Evolutionary conservation across 2,329 filamentous ascomycete species (phyloP), one percentile per base, ranked within the genome.

Genomic region (Fusarium sp.): DNA sequence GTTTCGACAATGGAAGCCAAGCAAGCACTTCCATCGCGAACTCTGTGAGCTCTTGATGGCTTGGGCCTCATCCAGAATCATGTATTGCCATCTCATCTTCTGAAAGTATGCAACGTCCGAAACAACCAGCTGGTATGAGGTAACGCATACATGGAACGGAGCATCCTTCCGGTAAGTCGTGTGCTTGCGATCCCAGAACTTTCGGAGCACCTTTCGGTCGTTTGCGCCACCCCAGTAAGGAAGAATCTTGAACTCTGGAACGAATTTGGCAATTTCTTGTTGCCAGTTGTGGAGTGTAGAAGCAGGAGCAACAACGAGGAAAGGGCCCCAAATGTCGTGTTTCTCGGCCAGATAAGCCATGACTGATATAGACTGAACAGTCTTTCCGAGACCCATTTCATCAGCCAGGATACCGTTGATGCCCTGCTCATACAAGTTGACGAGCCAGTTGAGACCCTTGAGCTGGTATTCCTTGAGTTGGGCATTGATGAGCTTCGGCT

Each of bases 341-440:
- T 93, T 91, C 80, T 99, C 94, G 2, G 95, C 95, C 29, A 99
- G 88, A 74, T 99, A 98, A 2, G 93, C 93, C 95, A 99, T 98
- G 74, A 99, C 94, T 1, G 95, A 98, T 63, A 99, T 99, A 22
- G 94, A 98, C 79, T 99, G 95, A 6, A 99, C 92, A 19, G 95
- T 99, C 80, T 99, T 99, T 76, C 95, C 95, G 24, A 99, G 91
- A 87, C 95, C 95, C 95, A 99, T 99, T 80, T 99, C 95, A 75
- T 99, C 95, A 65, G 95, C 95, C 64, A 99, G 83, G 71, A 99
- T 99, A 78, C 94, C 94, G 80, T 98, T 98, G 90, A 99, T 99
- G 75, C 95, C 95, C 78, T 99, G 95, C 77, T 99, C 95, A 81
- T 99, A 99, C 67, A 99, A 79, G 75, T 99, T 98, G 80, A 97